Base-by-base conservation (phyloP, 106 monocot species). In the Vanilla planifolia region DNA sequence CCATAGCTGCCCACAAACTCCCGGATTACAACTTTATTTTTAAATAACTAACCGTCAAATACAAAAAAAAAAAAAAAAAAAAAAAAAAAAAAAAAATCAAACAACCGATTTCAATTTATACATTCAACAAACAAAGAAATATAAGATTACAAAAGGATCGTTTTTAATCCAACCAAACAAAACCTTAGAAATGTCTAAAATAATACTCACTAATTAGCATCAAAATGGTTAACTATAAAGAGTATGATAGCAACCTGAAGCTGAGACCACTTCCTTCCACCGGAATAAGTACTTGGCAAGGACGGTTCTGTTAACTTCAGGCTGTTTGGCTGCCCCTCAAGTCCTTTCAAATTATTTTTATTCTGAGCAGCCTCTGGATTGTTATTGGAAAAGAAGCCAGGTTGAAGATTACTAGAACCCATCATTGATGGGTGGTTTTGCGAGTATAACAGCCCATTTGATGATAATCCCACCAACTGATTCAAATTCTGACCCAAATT, bases 401-500 rank as follows among this genome's bases (percentile, higher is more conserved):
- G 57, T 34, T 35, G 33, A 9, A 19, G 28, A 57, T 35, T 57
- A 21, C 35, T 35, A 9, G 57, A 33, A 9, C 1, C 5, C 16
- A 35, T 35, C 6, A 36, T 15, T 57, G 20, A 20, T 9, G 28
- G 28, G 19, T 36, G 33, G 35, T 36, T 57, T 57, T 35, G 57
- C 14, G 35, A 57, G 21, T 35, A 17, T 35, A 22, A 4, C 34
- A 35, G 28, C 28, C 57, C 35, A 57, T 57, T 35, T 57, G 57
- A 5, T 57, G 9, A 35, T 34, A 57, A 57, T 20, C 57, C 57
- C 57, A 35, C 21, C 57, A 57, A 34, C 33, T 57, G 57, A 21
- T 57, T 57, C 33, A 21, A 14, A 36, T 35, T 57, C 34, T 57
- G 57, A 57, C 20, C 9, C 57, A 57, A 6, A 35, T 26, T 13